phyloP scores from a whole-genome alignment of 805 yeast genomes.

The Candida glaebosa region DNA sequence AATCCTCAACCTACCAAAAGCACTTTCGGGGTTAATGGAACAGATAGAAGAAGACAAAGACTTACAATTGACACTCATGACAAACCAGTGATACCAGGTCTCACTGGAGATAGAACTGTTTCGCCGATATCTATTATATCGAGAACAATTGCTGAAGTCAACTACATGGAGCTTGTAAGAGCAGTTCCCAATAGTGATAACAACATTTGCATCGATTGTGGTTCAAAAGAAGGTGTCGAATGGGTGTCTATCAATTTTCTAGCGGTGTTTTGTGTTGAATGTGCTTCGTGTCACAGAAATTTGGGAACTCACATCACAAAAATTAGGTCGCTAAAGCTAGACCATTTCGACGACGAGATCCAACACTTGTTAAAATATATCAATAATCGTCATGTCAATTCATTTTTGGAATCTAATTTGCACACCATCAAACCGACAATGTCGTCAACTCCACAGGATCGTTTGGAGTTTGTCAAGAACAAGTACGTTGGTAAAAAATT shows the following conservation, averaged over 20 bases:
- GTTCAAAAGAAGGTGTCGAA: constrained; percentile 59
- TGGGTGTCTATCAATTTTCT: constrained; percentile 82
- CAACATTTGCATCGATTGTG: constrained; percentile 75
- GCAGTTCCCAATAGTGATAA: constrained; percentile 50
- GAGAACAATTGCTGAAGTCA: constrained; percentile 14
- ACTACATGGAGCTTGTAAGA: constrained; percentile 38
- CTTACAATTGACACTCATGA: constrained; percentile 8
- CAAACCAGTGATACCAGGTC: constrained; percentile 14
- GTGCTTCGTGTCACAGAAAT: constrained; percentile 86
- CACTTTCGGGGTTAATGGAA: neutral
- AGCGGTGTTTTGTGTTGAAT: constrained; percentile 73
- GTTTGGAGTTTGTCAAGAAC: constrained; percentile 57
- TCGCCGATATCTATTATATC: constrained; percentile 35
- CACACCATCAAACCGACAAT: constrained; percentile 6
- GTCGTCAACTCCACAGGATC: constrained; percentile 38
- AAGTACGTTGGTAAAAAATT: constrained; percentile 62
- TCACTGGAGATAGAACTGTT: constrained; percentile 10
- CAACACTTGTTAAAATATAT: constrained; percentile 48
- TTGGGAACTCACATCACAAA: constrained; percentile 81
- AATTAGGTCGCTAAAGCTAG: constrained; percentile 74
- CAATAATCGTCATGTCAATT: constrained; percentile 55
- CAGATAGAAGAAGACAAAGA: neutral
- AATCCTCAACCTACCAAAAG: constrained; percentile 6
- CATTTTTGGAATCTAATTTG: constrained; percentile 51
- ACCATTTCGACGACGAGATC: constrained; percentile 61